phyloP scores from a whole-genome alignment of 2,329 filamentous ascomycete species.

The Dryadomyces quercivorus region DNA sequence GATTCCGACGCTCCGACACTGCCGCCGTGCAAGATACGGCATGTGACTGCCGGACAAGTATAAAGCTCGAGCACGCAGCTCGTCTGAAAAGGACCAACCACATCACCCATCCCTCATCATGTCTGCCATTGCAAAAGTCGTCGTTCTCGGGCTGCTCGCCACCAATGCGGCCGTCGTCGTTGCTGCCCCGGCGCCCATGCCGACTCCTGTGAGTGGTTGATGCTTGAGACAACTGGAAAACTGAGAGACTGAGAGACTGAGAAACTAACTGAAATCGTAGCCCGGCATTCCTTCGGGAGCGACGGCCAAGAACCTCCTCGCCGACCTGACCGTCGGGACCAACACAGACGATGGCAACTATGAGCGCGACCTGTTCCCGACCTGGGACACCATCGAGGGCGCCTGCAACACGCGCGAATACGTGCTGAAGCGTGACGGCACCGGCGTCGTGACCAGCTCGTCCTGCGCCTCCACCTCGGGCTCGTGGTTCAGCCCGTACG shows the following conservation, averaged over 20 bases:
- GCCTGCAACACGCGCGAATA: constrained; percentile 61
- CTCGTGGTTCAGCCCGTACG: constrained; percentile 60
- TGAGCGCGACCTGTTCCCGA: constrained; percentile 55
- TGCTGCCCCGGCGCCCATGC: background rate
- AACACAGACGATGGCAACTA: constrained; percentile 45
- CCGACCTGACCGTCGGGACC: constrained; percentile 42
- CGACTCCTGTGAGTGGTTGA: background rate
- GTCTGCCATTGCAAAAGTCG: background rate
- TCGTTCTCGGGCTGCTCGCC: background rate
- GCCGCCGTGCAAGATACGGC: too few species aligned
- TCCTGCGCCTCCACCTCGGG: constrained; percentile 55
- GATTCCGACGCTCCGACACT: too few species aligned
- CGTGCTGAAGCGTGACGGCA: constrained; percentile 64
- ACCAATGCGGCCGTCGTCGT: background rate
- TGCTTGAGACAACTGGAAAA: too few species aligned
- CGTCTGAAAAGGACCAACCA: too few species aligned
- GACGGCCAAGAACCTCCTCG: constrained; percentile 45
- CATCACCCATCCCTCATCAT: background rate
- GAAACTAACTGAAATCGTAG: constrained; percentile 15
- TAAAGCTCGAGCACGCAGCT: too few species aligned
- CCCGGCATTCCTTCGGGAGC: constrained; percentile 51
- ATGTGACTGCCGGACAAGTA: too few species aligned
- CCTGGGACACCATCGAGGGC: constrained; percentile 55
- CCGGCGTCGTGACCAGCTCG: constrained; percentile 41
- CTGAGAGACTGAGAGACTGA: too few species aligned